Base-by-base conservation (phyloP, 768 basidiomycete genomes). In the Boletus sp. region DNA sequence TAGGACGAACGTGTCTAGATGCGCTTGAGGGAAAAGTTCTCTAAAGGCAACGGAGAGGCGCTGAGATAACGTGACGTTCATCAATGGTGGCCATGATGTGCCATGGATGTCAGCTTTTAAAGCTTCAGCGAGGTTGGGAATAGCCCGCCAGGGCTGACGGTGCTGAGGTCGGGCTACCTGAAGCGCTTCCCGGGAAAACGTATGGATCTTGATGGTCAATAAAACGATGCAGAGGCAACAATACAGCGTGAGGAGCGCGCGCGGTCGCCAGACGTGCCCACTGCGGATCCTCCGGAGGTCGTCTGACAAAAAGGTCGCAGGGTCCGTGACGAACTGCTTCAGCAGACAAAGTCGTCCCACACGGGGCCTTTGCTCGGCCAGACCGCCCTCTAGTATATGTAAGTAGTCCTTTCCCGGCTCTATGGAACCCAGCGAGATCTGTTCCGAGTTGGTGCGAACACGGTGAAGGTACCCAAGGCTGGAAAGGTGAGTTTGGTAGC, bases 401-500 rank as follows among this genome's bases (percentile, higher is more conserved):
- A 64, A 45, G 48, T 62, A 47, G 36, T 60, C 59, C 47, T 64
- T 55, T 11, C 47, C 50, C 2, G 50, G 47, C 32, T 53, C 41
- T 15, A 24, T 11, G 3, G 50, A 7, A 6, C 50, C 48, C 28
- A 64, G 52, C 47, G 61, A 32, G 18, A 63, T 58, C 35, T 65
- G 68, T 18, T 63, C 67, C 12, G 68, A 70, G 46, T 62, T 45
- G n/a, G 61, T 68, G 47, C 59, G 67, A 35, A 61, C 67, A 61
- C 80, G 80, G 54, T 80, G 76, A 35, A 75, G 69, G 15, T 78
- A 75, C 20, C 76, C 76, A 11, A 73, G 67, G 18, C 68, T 69
- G 15, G 79, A 81, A 35, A 80, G 70, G 63, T 79, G 75, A 49
- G 76, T 78, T 53, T 80, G 79, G 56, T 80, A 73, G 57, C 76